A percentile compares a stretch with the other conserved stretches of the same genome.
phyloP scores from a whole-genome alignment of 805 yeast genomes.

The Candida odintsovae region DNA sequence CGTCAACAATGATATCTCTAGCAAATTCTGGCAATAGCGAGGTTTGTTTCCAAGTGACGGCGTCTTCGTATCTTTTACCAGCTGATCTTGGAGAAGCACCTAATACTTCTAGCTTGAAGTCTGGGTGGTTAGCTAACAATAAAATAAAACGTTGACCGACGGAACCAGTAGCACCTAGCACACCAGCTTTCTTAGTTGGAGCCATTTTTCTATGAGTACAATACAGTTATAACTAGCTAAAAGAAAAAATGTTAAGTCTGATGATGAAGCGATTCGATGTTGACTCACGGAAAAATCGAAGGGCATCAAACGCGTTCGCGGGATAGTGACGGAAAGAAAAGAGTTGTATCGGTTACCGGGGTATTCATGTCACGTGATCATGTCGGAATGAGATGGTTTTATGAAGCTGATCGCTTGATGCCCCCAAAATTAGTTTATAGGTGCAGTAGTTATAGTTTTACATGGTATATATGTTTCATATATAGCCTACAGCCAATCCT shows the following conservation, averaged over 20 bases:
- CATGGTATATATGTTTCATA: too few relatives aligned
- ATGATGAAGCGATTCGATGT: neutral
- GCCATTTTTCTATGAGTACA: constrained; percentile 18
- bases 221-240: neutral
- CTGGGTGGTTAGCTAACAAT: constrained; percentile 80
- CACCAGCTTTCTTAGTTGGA: constrained; percentile 56
- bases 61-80: constrained; percentile 79
- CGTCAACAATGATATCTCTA: constrained; percentile 58
- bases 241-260: neutral
- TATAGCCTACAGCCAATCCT: neutral
- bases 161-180: constrained; percentile 95
- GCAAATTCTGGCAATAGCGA: constrained; percentile 68
- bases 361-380: neutral
- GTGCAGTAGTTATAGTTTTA: too few relatives aligned
- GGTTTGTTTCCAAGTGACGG: constrained; percentile 93
- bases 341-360: neutral
- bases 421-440: too few relatives aligned
- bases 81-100: constrained; percentile 96
- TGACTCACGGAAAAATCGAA: neutral
- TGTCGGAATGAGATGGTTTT: neutral
- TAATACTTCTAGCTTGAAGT: constrained; percentile 73
- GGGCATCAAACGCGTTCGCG: neutral
- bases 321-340: neutral
- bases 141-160: constrained; percentile 96
- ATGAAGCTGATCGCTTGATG: too few relatives aligned